Conservation (phyloP, 2,329 filamentous ascomycete species). For the Madurella fahalii region DNA sequence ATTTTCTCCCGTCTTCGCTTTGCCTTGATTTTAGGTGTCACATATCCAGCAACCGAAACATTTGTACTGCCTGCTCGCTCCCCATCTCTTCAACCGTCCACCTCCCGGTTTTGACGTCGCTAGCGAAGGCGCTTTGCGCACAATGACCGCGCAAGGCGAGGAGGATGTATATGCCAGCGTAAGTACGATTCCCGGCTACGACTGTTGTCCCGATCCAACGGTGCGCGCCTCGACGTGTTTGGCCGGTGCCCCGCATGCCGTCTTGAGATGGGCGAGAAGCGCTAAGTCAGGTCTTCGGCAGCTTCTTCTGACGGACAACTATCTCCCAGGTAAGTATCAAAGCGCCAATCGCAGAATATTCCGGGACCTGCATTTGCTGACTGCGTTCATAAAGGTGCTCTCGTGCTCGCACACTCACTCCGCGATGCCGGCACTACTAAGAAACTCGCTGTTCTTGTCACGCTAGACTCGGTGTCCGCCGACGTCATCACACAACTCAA, state of each 20-base stretch:
- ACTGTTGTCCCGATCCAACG: neutral
- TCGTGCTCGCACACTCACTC: constrained; percentile 90
- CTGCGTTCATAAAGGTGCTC: constrained; percentile 59
- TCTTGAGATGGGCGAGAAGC: neutral
- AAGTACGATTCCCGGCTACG: constrained; percentile 30
- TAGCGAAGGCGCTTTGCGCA: constrained; percentile 10
- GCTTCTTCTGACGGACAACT: constrained; percentile 89
- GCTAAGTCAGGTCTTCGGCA: constrained; percentile 38
- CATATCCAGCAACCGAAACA: neutral
- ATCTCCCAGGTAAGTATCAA: constrained; percentile 71
- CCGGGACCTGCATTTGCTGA: constrained; percentile 23
- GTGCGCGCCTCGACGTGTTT: neutral
- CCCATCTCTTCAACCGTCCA: neutral
- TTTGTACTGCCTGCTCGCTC: neutral
- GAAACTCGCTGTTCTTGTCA: constrained; percentile 81
- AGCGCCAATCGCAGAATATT: constrained; percentile 6
- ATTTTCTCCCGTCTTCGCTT: neutral
- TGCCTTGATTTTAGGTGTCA: neutral
- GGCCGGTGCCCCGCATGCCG: neutral
- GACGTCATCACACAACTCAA: constrained; percentile 75
- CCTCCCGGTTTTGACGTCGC: constrained; percentile 5
- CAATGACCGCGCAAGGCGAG: constrained; percentile 28
- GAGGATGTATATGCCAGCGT: constrained; percentile 57
- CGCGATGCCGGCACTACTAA: constrained; percentile 84
- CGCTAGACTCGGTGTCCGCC: constrained; percentile 70